phyloP scores from a whole-genome alignment of 1,139 yeast genomes.

The Kodamaea ohmeri region DNA sequence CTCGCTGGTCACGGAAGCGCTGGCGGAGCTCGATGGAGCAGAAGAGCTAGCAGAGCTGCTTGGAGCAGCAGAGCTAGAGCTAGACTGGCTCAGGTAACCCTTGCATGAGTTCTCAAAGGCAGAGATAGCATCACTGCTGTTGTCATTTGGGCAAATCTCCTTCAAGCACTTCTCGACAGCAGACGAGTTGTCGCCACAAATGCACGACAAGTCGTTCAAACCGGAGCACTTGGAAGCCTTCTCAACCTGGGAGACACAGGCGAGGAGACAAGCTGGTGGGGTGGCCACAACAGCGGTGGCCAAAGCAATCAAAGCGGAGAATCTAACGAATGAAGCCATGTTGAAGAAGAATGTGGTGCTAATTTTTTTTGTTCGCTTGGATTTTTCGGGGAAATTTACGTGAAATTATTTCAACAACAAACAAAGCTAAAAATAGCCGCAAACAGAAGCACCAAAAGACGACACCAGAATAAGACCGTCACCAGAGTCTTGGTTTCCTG shows the following conservation, averaged over 20 bases:
- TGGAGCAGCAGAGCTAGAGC: slow-evolving; percentile 11
- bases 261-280: slow-evolving; percentile 87
- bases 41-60: slow-evolving; percentile 20
- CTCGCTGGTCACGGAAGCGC: slow-evolving; percentile 10
- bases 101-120: slow-evolving; percentile 57
- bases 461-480: no score
- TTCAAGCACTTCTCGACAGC: slow-evolving; percentile 60
- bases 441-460: not conserved
- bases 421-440: slow-evolving; percentile 9
- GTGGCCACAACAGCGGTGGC: slow-evolving; percentile 57
- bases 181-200: slow-evolving; percentile 53
- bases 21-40: slow-evolving; percentile 17
- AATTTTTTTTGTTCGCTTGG: slow-evolving; percentile 1
- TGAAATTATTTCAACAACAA: slow-evolving; percentile 6
- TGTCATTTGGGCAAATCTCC: slow-evolving; percentile 61
- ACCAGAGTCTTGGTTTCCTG: no score
- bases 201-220: slow-evolving; percentile 61
- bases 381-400: not conserved
- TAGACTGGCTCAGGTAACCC: slow-evolving; percentile 26
- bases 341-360: slow-evolving; percentile 10
- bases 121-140: slow-evolving; percentile 52
- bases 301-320: slow-evolving; percentile 51
- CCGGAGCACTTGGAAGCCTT: slow-evolving; percentile 53
- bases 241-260: slow-evolving; percentile 75
- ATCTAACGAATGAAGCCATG: slow-evolving; percentile 22